Base-by-base conservation (phyloP, 192 early-diverging fungal species). In the Pilaira anomala region DNA sequence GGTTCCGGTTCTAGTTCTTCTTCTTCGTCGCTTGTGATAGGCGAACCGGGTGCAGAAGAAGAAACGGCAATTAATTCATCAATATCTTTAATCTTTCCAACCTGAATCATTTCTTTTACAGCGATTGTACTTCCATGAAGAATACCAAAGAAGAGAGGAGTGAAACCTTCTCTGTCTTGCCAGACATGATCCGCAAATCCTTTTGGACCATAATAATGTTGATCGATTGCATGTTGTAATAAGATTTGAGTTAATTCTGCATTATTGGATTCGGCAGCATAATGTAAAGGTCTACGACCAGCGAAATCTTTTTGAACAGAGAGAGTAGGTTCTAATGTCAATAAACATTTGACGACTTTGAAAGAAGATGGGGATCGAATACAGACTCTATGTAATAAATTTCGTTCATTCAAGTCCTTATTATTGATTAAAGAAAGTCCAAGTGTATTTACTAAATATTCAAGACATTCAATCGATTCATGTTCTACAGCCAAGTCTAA, bases 91-190 rank as follows among this genome's bases (percentile, higher is more conserved):
- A 85, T 83, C 1, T 73, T 46, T 3, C 84, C 81, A 44, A 75
- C 64, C 13, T 83, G 77, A 24, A 90, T 72, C 19, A 90, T 65
- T 4, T 74, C 68, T 22, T 76, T 67, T 12, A 80, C 67, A 19
- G 80, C 73, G 4, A 56, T 63, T 13, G 79, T 66, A 19, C 85
- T 69, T 2, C 84, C 83, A 58, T 73, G 73, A 3, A 83, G 64
- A 0, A 87, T 80, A 14, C 83, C 84, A 41, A 83, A 85, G 51
- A 89, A 85, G 1, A 89, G 30, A 3, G 87, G 87, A 2, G 79
- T 83, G 64, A 80, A 78, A 1, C 85, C 87, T 62, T 89, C 84
- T n/a, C 79, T 67, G 55, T 89, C 87, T n/a, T 76, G 65, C 87
- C 87, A 89, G 11, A 63, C 65, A 24, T 60, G 54, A 56, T 62